phyloP scores from a whole-genome alignment of 441 rosid genomes.

The Gossypium laxum region DNA sequence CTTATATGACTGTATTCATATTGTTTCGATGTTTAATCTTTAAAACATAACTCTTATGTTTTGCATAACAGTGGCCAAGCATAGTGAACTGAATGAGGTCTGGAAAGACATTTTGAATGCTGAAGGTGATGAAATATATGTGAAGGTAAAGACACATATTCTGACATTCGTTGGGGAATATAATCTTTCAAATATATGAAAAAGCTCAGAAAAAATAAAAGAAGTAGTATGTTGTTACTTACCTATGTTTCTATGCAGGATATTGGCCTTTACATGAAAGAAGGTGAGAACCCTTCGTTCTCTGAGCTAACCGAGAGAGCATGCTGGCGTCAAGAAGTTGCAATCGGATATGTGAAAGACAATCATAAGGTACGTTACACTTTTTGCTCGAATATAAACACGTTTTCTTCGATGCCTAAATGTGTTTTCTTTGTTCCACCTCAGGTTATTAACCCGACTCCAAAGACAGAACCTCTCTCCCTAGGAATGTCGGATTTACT shows the following conservation, averaged over 20 bases:
- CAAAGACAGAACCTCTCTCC: conserved; percentile 55
- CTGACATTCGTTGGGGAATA: no score
- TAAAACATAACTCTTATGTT: conserved; percentile 3
- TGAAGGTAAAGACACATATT: conserved; percentile 44
- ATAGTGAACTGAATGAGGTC: conserved; percentile 73
- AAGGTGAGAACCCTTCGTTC: conserved; percentile 82
- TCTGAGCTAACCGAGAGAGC: conserved; percentile 76
- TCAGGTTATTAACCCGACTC: conserved; percentile 75
- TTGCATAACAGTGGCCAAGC: conserved; percentile 56
- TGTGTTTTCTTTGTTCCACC: neutral
- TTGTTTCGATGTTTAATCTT: neutral
- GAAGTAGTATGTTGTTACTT: neutral
- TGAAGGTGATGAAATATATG: conserved; percentile 94
- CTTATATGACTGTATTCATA: neutral
- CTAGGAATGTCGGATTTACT: conserved; percentile 50
- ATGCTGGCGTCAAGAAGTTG: conserved; percentile 65
- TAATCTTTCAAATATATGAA: neutral
- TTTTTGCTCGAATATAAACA: neutral
- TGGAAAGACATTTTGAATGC: conserved; percentile 91
- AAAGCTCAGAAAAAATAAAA: neutral
- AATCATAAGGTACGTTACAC: conserved; percentile 42
- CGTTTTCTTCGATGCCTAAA: conserved; percentile 5
- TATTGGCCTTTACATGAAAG: conserved; percentile 61
- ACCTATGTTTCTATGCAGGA: conserved; percentile 37
- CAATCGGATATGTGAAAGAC: conserved; percentile 75